A percentile compares a stretch with the other conserved stretches of the same genome.
Evolutionary conservation across 495 filamentous ascomycete genomes (phyloP).

Genomic region (Talaromyces wortmannii): DNA sequence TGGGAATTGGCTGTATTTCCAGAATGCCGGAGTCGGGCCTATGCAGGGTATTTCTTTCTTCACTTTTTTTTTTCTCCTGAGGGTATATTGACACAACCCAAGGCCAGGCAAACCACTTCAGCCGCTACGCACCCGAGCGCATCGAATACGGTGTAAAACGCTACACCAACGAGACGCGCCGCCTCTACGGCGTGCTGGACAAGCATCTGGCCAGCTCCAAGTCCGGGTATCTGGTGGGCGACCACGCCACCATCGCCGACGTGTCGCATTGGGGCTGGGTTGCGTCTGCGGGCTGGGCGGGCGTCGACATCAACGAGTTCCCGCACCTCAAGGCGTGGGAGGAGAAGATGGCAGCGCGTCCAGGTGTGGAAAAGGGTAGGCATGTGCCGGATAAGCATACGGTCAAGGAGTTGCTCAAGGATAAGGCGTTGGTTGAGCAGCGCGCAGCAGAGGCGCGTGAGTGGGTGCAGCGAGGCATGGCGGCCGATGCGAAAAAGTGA

Average conservation of each 20-base stretch:
- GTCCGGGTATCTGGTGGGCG: conserved; percentile 71
- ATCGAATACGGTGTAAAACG: conserved; percentile 81
- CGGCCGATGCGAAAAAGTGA: conserved; percentile 45
- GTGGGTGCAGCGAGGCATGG: conserved; percentile 63
- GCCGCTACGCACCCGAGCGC: conserved; percentile 77
- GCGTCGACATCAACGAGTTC: conserved; percentile 71
- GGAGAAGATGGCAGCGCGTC: conserved; percentile 55
- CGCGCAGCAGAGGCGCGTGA: conserved; percentile 32
- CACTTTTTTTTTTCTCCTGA: neutral
- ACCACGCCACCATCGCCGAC: conserved; percentile 78
- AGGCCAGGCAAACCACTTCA: conserved; percentile 80
- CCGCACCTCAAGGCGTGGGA: conserved; percentile 73
- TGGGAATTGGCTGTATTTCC: conserved; percentile 70
- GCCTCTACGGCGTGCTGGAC: conserved; percentile 76
- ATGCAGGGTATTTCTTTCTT: conserved; percentile 61
- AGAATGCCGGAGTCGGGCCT: conserved; percentile 75
- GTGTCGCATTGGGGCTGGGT: conserved; percentile 79
- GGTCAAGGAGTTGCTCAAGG: conserved; percentile 52
- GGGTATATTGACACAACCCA: neutral
- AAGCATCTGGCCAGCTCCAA: conserved; percentile 56
- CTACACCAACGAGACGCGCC: conserved; percentile 73
- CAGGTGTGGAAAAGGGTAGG: conserved; percentile 68
- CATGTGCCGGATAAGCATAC: conserved; percentile 66
- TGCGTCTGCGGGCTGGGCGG: conserved; percentile 56
- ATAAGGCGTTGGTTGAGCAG: conserved; percentile 49